Evolutionary conservation across 106 monocot species (phyloP).

Genomic region (Platanthera zijinensis): DNA sequence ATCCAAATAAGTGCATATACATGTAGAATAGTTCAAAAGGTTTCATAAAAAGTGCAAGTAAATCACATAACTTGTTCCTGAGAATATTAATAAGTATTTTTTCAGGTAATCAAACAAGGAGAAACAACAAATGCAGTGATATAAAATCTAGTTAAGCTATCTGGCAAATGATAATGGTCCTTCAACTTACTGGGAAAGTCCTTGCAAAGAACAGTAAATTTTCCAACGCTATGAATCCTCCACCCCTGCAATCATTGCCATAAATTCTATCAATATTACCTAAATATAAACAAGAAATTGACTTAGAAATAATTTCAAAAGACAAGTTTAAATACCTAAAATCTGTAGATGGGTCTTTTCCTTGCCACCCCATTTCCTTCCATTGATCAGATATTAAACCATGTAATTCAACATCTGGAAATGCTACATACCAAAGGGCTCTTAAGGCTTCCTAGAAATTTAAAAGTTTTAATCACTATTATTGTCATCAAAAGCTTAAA

Average conservation of each 20-base stretch:
- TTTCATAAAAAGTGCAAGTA: neutral
- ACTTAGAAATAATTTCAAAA: neutral
- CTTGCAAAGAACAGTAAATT: conserved; percentile 89
- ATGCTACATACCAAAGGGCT: conserved; percentile 72
- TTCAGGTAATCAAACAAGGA: neutral
- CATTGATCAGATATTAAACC: conserved; percentile 87
- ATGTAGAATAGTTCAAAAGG: neutral
- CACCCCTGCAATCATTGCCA: conserved; percentile 56
- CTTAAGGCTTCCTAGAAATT: conserved; percentile 67
- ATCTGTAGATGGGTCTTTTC: conserved; percentile 94
- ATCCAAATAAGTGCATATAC: neutral
- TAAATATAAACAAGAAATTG: neutral
- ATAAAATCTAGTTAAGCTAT: neutral
- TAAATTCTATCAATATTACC: conserved; percentile 3
- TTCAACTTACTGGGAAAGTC: conserved; percentile 64
- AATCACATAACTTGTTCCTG: neutral
- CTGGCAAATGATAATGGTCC: neutral
- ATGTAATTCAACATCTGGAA: conserved; percentile 57
- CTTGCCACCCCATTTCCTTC: conserved; percentile 99
- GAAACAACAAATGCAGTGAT: neutral
- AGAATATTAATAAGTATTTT: neutral
- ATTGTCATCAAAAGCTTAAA: neutral
- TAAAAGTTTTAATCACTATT: neutral
- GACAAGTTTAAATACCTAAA: conserved; percentile 48
- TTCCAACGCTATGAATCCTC: conserved; percentile 94